Conservation (phyloP, 257 asterid genomes). For the Solanum paucissectum region DNA sequence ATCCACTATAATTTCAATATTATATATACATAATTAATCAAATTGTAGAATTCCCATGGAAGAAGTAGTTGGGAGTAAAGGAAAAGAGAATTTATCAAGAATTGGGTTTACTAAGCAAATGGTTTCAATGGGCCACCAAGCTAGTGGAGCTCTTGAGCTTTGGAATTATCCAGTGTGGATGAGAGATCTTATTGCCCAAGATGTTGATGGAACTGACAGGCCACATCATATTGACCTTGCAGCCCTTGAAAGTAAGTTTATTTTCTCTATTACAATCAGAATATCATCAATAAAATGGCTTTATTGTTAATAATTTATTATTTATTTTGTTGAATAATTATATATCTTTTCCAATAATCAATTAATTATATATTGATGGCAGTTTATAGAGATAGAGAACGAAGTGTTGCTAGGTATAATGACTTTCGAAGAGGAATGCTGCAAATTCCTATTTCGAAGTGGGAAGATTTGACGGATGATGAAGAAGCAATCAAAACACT, state of each 20-base stretch:
- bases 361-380: background rate
- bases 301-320: too few relatives aligned
- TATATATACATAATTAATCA: background rate
- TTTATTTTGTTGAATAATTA: too few relatives aligned
- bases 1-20: background rate
- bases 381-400: conserved; percentile 65
- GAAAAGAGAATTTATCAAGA: conserved; percentile 18
- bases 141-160: conserved; percentile 58
- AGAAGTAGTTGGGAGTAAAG: conserved; percentile 32
- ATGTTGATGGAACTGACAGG: conserved; percentile 35
- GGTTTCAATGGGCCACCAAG: conserved; percentile 75
- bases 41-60: conserved; percentile 26
- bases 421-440: conserved; percentile 38
- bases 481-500: conserved; percentile 30
- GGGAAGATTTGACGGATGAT: conserved; percentile 56
- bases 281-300: too few relatives aligned
- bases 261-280: background rate
- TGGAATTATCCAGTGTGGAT: conserved; percentile 59
- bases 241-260: conserved; percentile 41
- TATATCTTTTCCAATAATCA: background rate
- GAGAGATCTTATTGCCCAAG: conserved; percentile 31
- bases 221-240: conserved; percentile 44
- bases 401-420: conserved; percentile 51
- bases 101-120: conserved; percentile 45
- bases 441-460: conserved; percentile 49